Evolutionary conservation across 768 basidiomycete species (phyloP).

Genomic region (Candolleomyces efflorescens): DNA sequence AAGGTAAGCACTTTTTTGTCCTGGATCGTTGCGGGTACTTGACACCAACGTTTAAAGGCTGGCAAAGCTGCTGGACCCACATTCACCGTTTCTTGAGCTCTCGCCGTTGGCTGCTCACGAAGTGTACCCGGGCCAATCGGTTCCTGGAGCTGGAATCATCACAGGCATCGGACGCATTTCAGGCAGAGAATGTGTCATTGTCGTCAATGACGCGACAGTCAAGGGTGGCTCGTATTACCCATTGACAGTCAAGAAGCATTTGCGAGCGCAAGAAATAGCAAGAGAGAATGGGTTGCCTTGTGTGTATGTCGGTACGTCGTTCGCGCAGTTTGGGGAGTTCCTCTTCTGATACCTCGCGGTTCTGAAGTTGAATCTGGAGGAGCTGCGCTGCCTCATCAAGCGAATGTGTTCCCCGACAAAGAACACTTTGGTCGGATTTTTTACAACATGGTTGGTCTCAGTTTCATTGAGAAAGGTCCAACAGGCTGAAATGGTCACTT

Average conservation of each 20-base stretch:
- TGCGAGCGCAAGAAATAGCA: constrained; percentile 94
- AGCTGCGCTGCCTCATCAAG: constrained; percentile 88
- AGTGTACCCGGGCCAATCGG: constrained; percentile 69
- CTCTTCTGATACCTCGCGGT: not conserved
- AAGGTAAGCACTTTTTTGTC: constrained; percentile 44
- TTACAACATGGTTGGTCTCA: constrained; percentile 82
- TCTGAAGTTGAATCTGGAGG: constrained; percentile 85
- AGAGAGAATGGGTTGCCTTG: constrained; percentile 86
- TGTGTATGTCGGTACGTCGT: constrained; percentile 77
- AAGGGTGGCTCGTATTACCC: constrained; percentile 94
- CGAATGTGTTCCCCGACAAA: constrained; percentile 92
- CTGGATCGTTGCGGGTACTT: not conserved
- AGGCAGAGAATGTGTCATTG: constrained; percentile 80
- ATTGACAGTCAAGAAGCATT: constrained; percentile 91
- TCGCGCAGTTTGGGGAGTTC: not conserved
- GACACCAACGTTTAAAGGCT: constrained; percentile 40
- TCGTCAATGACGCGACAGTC: constrained; percentile 93
- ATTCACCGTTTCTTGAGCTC: constrained; percentile 87
- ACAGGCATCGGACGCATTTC: constrained; percentile 80
- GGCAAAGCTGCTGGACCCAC: constrained; percentile 71
- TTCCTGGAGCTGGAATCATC: constrained; percentile 89
- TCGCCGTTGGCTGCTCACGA: constrained; percentile 84
- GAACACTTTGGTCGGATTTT: constrained; percentile 96
- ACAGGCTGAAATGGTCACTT: not conserved
- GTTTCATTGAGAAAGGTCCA: not conserved